A percentile compares a stretch with the other conserved stretches of the same genome.
Evolutionary conservation across 345 rosid species (phyloP).

Genomic region (Eucalyptus curtisii): DNA sequence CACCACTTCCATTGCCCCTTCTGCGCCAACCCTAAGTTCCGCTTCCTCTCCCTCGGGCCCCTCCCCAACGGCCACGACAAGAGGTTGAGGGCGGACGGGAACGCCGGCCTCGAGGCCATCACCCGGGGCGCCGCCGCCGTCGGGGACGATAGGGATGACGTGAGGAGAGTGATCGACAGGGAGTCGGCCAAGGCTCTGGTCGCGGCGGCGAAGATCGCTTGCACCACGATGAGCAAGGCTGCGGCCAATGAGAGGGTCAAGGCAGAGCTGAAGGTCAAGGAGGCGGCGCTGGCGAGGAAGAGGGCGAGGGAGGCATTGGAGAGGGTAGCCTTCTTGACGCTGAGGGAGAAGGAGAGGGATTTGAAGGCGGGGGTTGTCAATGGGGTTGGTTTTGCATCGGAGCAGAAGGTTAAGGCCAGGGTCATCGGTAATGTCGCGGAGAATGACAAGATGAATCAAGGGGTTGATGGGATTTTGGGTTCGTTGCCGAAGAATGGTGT

Average conservation of each 20-base stretch:
- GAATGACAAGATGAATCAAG: background rate
- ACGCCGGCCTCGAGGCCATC: background rate
- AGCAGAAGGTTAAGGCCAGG: background rate
- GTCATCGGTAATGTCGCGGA: background rate
- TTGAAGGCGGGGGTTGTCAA: background rate
- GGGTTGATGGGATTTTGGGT: background rate
- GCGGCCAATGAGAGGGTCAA: conserved; percentile 17
- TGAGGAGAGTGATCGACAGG: conserved; percentile 14
- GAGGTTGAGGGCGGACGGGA: background rate
- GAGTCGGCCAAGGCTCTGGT: conserved; percentile 23
- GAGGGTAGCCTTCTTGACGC: conserved; percentile 6
- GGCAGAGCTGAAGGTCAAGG: conserved; percentile 46
- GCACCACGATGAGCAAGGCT: conserved; percentile 43
- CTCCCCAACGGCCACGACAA: background rate
- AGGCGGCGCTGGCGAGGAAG: conserved; percentile 49
- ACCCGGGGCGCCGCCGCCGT: background rate
- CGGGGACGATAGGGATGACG: background rate
- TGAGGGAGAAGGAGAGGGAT: background rate
- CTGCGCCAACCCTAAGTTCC: conserved; percentile 34
- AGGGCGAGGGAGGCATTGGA: conserved; percentile 68
- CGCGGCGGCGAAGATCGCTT: conserved; percentile 55
- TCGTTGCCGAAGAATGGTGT: background rate
- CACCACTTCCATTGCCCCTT: conserved; percentile 21
- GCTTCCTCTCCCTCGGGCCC: conserved; percentile 13
- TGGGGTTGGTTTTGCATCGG: background rate